A percentile compares a stretch with the other conserved stretches of the same genome.
phyloP scores from a whole-genome alignment of 371 early-diverging fungal species.

The Mucor irregularis region DNA sequence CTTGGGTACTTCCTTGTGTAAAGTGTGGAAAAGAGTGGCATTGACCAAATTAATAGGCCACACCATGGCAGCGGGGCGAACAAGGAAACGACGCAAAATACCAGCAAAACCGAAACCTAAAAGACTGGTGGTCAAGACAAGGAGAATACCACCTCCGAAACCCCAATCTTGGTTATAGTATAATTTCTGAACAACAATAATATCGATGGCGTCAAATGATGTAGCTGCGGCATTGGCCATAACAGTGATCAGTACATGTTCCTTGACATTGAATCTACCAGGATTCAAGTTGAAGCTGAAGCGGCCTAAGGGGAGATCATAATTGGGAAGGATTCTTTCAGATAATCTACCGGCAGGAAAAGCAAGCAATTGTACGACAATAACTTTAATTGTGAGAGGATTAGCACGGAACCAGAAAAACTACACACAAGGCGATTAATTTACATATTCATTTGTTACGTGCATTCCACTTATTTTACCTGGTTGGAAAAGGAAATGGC shows the following conservation, averaged over 20 bases:
- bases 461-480: slow-evolving; percentile 9
- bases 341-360: slow-evolving; percentile 68
- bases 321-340: slow-evolving; percentile 56
- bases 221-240: slow-evolving; percentile 66
- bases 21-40: slow-evolving; percentile 73
- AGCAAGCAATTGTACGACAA: slow-evolving; percentile 69
- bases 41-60: slow-evolving; percentile 82
- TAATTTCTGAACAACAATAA: slow-evolving; percentile 68
- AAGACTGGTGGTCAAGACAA: slow-evolving; percentile 67
- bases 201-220: slow-evolving; percentile 70
- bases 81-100: slow-evolving; percentile 71
- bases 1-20: slow-evolving; percentile 57
- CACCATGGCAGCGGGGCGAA: slow-evolving; percentile 79
- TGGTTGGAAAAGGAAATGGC: slow-evolving; percentile 72
- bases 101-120: slow-evolving; percentile 90
- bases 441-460: not conserved
- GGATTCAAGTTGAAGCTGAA: slow-evolving; percentile 61
- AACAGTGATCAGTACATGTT: slow-evolving; percentile 67
- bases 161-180: slow-evolving; percentile 69
- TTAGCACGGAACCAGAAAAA: slow-evolving; percentile 77
- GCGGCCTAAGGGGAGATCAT: slow-evolving; percentile 23
- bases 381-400: slow-evolving; percentile 59
- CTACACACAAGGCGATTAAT: slow-evolving; percentile 2
- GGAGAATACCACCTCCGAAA: slow-evolving; percentile 59
- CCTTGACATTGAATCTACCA: slow-evolving; percentile 78